Base-by-base conservation (phyloP, 1,284 basidiomycete species). In the Taiwanofungus camphoratus region DNA sequence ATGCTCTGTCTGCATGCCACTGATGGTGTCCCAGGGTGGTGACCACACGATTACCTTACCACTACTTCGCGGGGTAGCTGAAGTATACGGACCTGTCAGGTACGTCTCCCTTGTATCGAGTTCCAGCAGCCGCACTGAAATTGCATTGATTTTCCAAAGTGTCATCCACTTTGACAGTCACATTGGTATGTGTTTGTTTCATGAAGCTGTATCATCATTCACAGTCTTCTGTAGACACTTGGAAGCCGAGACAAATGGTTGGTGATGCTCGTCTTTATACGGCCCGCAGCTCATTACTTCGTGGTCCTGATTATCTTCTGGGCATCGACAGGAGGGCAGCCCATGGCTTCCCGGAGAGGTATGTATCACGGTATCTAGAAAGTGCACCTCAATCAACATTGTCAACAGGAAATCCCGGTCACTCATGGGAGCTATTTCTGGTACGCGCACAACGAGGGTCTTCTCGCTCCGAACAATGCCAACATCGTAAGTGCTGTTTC, bases 121-220 rank as follows among this genome's bases (percentile, higher is more conserved):
- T 23, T 5, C 16, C 5, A 9, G 12, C 29, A 39, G n/a, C 23
- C 12, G 8, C 4, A 42, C 36, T 31, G 12, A 21, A 15, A 11
- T 23, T 29, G 11, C 29, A 19, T 7, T 13, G 15, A 16, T 11
- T 30, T 39, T 22, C 15, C 30, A 3, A 39, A 60, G 63, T 26
- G 67, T 69, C 2, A 65, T 70, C 11, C 68, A 70, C 55, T 69
- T 68, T 41, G 68, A 70, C 42, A 62, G 63, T 23, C 66, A 68
- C 45, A 51, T 68, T 12, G 62, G 58, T 61, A 36, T 22, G 54
- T 48, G n/a, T 4, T n/a, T 24, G 19, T 36, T 23, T 8, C 11
- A 22, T 13, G 7, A 11, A n/a, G 12, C 27, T 31, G 23, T 20
- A 15, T 22, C 16, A 33, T 40, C 21, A 42, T 19, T 5, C 7